Base-by-base conservation (phyloP, 768 basidiomycete genomes). In the Boletus speciosus region DNA sequence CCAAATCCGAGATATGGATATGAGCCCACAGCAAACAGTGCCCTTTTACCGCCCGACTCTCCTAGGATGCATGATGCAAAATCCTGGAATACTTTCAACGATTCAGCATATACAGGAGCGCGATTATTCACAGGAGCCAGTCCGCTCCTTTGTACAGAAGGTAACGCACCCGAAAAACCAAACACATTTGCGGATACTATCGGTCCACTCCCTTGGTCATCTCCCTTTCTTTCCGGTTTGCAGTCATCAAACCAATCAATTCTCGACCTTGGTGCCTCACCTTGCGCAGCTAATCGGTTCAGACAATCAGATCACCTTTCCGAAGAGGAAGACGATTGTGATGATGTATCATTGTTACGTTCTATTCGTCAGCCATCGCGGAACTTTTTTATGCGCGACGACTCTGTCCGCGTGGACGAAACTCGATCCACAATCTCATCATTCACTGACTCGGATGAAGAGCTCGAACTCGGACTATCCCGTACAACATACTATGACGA, bases 261-360 rank as follows among this genome's bases (percentile, higher is more conserved):
- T 40, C 54, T 69, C 15, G 37, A 61, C 21, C 49, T 70, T 8
- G 67, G 66, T 14, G 61, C 63, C 15, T 70, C 69, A 2, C 61
- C 58, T 34, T 46, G n/a, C n/a, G 41, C 44, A 16, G 31, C 52
- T 12, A 47, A 40, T 55, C 46, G 5, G 16, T 35, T 39, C 5
- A 41, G 39, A 38, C 56, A 25, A 31, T 49, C 31, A 12, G 49
- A 52, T 5, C 21, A 19, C 21, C 29, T n/a, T 34, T 43, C 23
- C 16, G 47, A 34, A 34, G 47, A 50, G 12, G 38, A 52, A 37
- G 3, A 32, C 5, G 31, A 40, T 21, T 44, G 6, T 34, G 11
- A 42, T 6, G 34, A 43, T 15, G 35, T 25, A 6, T 25, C 54
- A 19, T 36, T 42, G 16, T 27, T 31, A n/a, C 37, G 16, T 35